Conservation (phyloP, 2,329 filamentous ascomycete genomes). For the Phyllosticta citrichinensis region DNA sequence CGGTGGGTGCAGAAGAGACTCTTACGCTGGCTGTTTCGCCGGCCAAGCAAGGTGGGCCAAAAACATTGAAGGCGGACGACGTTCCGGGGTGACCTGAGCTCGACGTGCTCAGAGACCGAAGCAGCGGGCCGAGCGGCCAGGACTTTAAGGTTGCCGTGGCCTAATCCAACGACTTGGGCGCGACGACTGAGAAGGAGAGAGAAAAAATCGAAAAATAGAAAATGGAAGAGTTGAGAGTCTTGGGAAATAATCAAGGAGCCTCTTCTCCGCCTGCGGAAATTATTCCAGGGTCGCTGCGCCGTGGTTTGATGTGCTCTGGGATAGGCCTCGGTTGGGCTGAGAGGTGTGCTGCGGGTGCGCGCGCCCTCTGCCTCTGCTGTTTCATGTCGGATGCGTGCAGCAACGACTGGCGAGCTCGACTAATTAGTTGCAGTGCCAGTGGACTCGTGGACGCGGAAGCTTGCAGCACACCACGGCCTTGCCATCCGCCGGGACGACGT, state of each 20-base stretch:
- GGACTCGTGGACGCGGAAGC: neutral
- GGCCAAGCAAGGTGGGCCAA: neutral
- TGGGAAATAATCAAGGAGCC: constrained; percentile 9
- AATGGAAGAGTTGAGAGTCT: neutral
- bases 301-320: constrained; percentile 11
- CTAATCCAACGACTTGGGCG: constrained; percentile 4
- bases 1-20: neutral
- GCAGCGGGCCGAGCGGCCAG: constrained; percentile 2
- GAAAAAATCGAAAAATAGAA: too few species aligned
- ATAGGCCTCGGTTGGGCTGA: constrained; percentile 8
- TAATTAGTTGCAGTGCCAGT: neutral
- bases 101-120: neutral
- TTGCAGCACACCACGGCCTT: neutral
- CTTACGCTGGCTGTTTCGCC: neutral
- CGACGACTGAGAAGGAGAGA: constrained; percentile 2
- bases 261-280: constrained; percentile 12
- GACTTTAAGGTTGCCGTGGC: neutral
- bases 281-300: constrained; percentile 8
- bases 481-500: neutral
- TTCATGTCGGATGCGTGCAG: constrained; percentile 10
- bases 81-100: neutral
- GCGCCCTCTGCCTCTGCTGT: neutral
- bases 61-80: neutral
- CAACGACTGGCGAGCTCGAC: neutral
- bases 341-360: neutral